Evolutionary conservation across 148 eudicot species (phyloP).

Genomic region (Vaccinium vitisidaea): DNA sequence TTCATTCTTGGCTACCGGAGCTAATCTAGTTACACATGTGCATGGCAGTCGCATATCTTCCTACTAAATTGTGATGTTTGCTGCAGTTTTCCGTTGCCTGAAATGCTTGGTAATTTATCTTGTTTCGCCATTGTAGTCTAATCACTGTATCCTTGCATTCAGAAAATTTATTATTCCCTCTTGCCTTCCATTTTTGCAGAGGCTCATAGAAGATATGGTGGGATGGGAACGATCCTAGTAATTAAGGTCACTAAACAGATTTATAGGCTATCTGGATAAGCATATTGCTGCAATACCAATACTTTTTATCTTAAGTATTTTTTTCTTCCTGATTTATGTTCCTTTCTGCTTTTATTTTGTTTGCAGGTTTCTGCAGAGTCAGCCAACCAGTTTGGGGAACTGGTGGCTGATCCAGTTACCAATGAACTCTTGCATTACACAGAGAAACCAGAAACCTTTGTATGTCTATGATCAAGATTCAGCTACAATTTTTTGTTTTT

Average conservation of each 20-base stretch:
- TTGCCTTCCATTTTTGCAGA: conserved; percentile 37
- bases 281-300: background rate
- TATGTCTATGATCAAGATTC: conserved; percentile 27
- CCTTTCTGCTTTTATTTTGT: background rate
- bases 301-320: background rate
- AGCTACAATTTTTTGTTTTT: background rate
- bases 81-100: conserved; percentile 90
- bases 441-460: conserved; percentile 74
- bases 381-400: conserved; percentile 68
- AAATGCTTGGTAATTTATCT: conserved; percentile 80
- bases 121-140: background rate
- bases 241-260: conserved; percentile 47
- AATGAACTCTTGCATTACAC: conserved; percentile 75
- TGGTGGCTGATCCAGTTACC: conserved; percentile 69
- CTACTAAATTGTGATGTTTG: conserved; percentile 94
- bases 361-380: conserved; percentile 63
- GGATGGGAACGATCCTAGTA: conserved; percentile 69
- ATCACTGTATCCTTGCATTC: conserved; percentile 10
- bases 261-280: background rate
- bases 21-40: conserved; percentile 15
- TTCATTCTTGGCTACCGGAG: background rate
- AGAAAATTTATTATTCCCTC: conserved; percentile 12
- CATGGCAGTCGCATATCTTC: conserved; percentile 78
- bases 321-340: background rate
- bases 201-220: conserved; percentile 65